Conservation (phyloP, 1,284 basidiomycete genomes). For the Gymnopus androsaceus region DNA sequence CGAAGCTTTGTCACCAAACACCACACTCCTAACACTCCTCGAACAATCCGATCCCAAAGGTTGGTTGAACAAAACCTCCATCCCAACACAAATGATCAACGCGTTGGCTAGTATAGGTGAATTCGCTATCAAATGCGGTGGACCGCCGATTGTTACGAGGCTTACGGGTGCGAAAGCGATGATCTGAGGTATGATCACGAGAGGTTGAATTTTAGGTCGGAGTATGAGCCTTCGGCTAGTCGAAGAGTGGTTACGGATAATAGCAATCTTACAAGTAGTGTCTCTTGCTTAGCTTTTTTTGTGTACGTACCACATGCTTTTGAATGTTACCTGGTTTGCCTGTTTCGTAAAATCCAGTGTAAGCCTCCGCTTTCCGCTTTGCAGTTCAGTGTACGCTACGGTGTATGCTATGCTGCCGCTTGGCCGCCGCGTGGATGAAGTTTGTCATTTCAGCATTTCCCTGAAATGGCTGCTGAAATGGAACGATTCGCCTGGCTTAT, state of each 20-base stretch:
- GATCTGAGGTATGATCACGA: slow-evolving; percentile 88
- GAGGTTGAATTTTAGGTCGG: slow-evolving; percentile 77
- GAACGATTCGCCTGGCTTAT: no score
- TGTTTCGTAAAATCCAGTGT: no score
- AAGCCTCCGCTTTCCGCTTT: no score
- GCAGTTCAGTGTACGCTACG: no score
- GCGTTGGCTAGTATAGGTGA: slow-evolving; percentile 89
- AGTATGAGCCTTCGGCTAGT: slow-evolving; percentile 75
- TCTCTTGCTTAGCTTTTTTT: no score
- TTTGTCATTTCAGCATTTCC: no score
- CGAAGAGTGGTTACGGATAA: slow-evolving; percentile 51
- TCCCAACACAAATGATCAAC: slow-evolving; percentile 89
- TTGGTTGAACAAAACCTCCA: slow-evolving; percentile 94
- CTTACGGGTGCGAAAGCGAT: slow-evolving; percentile 77
- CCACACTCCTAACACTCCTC: slow-evolving; percentile 90
- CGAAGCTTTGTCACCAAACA: slow-evolving; percentile 93
- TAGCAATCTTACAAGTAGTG: no score
- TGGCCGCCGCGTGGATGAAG: no score
- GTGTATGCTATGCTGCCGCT: no score
- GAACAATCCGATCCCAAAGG: slow-evolving; percentile 98
- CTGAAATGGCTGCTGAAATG: no score
- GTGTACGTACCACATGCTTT: no score
- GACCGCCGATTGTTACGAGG: slow-evolving; percentile 87
- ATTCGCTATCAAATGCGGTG: slow-evolving; percentile 93
- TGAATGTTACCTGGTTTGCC: no score